Evolutionary conservation across 169 alveolate species (phyloP).

Genomic region (Plasmodium relictum): DNA sequence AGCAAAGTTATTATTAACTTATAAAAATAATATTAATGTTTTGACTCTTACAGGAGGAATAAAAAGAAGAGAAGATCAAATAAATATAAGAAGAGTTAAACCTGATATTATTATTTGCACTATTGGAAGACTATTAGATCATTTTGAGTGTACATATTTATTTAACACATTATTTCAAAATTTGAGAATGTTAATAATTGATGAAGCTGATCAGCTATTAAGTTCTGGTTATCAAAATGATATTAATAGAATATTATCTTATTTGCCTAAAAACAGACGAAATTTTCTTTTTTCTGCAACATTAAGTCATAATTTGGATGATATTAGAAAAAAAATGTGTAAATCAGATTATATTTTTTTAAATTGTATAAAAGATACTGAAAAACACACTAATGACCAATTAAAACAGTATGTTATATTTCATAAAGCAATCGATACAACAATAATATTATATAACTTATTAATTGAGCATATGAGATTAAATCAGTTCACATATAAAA

Average conservation of each 20-base stretch:
- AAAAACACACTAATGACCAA: constrained; percentile 76
- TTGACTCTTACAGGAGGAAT: constrained; percentile 96
- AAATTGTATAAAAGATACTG: constrained; percentile 56
- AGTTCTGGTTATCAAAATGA: constrained; percentile 77
- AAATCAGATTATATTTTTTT: constrained; percentile 59
- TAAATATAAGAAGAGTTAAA: constrained; percentile 87
- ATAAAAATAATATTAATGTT: constrained; percentile 91
- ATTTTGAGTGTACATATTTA: constrained; percentile 94
- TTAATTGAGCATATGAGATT: constrained; percentile 76
- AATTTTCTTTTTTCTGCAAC: constrained; percentile 82
- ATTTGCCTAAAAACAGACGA: constrained; percentile 75
- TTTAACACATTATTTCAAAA: constrained; percentile 90
- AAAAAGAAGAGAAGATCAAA: constrained; percentile 92
- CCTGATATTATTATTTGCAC: constrained; percentile 97
- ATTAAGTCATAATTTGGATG: constrained; percentile 53
- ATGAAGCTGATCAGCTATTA: constrained; percentile 94
- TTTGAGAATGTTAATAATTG: constrained; percentile 92
- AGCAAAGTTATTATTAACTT: constrained; percentile 92
- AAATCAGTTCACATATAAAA: constrained; percentile 77
- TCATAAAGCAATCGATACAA: constrained; percentile 79
- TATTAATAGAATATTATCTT: constrained; percentile 65
- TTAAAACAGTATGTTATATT: constrained; percentile 77
- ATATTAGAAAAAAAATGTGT: constrained; percentile 72
- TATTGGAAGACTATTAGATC: constrained; percentile 96
- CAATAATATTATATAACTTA: constrained; percentile 76